Evolutionary conservation across 2,329 filamentous ascomycete genomes (phyloP).

Genomic region (Penicillium capsulatum): DNA sequence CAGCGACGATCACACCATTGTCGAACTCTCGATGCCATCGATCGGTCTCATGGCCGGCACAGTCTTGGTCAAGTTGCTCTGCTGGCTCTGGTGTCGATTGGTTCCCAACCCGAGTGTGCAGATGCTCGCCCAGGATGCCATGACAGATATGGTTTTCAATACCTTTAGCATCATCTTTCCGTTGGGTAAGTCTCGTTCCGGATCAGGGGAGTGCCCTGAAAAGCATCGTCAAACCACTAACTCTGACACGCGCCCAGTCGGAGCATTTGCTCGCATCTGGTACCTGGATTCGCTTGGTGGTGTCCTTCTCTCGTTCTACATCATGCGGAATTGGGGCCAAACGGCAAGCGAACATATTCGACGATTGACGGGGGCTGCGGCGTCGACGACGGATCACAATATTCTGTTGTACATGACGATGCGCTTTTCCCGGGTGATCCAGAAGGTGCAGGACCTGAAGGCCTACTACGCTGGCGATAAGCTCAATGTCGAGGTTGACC

Average conservation of each 20-base stretch:
- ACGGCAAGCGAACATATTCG: constrained; percentile 61
- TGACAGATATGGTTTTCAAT: constrained; percentile 86
- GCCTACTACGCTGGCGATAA: constrained; percentile 60
- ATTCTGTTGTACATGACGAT: constrained; percentile 86
- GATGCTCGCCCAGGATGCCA: constrained; percentile 65
- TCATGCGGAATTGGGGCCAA: constrained; percentile 58
- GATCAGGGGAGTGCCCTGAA: too few relatives aligned
- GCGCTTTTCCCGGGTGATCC: constrained; percentile 85
- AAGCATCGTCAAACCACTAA: too few relatives aligned
- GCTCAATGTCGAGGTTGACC: constrained; percentile 60
- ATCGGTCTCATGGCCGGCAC: constrained; percentile 77
- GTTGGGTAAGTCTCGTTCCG: constrained; percentile 44
- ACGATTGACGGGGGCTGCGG: constrained; percentile 58
- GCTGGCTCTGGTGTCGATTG: constrained; percentile 83
- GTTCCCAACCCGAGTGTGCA: constrained; percentile 84
- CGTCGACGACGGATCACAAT: constrained; percentile 63
- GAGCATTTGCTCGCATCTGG: constrained; percentile 45
- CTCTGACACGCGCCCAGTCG: constrained; percentile 26
- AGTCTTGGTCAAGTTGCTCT: constrained; percentile 73
- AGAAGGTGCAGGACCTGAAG: constrained; percentile 58
- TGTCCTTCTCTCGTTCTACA: constrained; percentile 57
- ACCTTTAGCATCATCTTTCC: constrained; percentile 84
- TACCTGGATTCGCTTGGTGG: constrained; percentile 60
- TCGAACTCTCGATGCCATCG: constrained; percentile 68
- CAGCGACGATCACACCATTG: constrained; percentile 59